phyloP scores from a whole-genome alignment of 164 flowering plant genomes.

The Sedum album region DNA sequence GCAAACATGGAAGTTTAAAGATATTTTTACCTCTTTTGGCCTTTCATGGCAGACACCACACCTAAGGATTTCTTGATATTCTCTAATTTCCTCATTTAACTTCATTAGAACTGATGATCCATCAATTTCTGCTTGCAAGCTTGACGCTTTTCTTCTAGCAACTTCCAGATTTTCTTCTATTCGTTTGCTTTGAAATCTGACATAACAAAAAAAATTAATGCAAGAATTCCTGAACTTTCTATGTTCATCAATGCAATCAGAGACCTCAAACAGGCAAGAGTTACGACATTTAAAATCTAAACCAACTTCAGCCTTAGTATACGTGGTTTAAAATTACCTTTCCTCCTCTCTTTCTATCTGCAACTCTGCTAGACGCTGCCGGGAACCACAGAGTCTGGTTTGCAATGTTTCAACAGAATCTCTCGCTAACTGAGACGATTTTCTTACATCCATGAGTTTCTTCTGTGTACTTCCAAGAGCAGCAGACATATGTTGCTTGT shows the following conservation, averaged over 20 bases:
- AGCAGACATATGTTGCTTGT: slow-evolving; percentile 38
- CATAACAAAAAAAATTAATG: background rate
- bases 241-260: background rate
- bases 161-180: slow-evolving; percentile 69
- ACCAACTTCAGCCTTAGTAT: too few relatives aligned
- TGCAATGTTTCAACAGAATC: slow-evolving; percentile 50
- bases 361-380: slow-evolving; percentile 35
- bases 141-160: slow-evolving; percentile 44
- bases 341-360: slow-evolving; percentile 71
- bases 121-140: slow-evolving; percentile 50
- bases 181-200: slow-evolving; percentile 71
- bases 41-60: slow-evolving; percentile 83
- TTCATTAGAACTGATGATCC: slow-evolving; percentile 57
- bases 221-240: background rate
- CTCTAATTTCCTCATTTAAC: slow-evolving; percentile 73
- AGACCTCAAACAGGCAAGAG: background rate
- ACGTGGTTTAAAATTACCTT: slow-evolving; percentile 33
- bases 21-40: slow-evolving; percentile 73
- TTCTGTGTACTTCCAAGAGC: slow-evolving; percentile 45
- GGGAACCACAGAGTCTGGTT: slow-evolving; percentile 38
- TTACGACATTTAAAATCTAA: background rate
- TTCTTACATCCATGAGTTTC: slow-evolving; percentile 47
- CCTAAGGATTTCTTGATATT: slow-evolving; percentile 76
- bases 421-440: slow-evolving; percentile 42
- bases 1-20: background rate